Evolutionary conservation across 768 basidiomycete species (phyloP).

Genomic region (Trametes cubensis): DNA sequence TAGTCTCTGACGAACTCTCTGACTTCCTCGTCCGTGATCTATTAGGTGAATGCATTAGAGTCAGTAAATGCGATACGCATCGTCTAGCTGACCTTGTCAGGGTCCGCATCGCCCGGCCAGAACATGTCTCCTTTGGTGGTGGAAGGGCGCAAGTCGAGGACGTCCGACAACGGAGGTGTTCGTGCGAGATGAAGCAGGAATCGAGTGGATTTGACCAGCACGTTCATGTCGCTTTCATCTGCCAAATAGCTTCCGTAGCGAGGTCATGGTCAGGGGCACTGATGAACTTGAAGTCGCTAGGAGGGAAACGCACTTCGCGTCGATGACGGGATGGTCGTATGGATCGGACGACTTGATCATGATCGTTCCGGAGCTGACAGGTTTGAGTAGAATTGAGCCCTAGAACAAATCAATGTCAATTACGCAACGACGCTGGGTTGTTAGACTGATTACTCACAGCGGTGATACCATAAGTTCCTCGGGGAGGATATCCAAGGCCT

Average conservation of each 20-base stretch:
- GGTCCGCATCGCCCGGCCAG: constrained; percentile 23
- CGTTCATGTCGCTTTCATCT: constrained; percentile 19
- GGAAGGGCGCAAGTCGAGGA: neutral
- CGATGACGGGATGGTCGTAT: constrained; percentile 32
- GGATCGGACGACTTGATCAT: constrained; percentile 26
- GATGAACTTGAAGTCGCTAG: neutral
- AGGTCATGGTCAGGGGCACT: neutral
- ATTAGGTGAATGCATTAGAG: neutral
- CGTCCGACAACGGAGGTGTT: constrained; percentile 18
- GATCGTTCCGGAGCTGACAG: constrained; percentile 24
- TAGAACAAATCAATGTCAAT: neutral
- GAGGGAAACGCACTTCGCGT: constrained; percentile 30
- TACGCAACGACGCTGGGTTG: neutral
- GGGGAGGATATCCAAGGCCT: constrained; percentile 7
- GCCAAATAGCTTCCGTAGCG: constrained; percentile 20
- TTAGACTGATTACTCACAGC: neutral
- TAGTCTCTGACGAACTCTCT: constrained; percentile 6
- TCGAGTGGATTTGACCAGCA: constrained; percentile 8
- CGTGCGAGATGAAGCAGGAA: constrained; percentile 15
- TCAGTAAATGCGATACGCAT: neutral
- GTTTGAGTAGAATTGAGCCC: constrained; percentile 14
- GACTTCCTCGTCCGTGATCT: constrained; percentile 20
- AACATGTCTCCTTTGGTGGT: constrained; percentile 2
- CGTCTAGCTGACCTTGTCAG: constrained; percentile 11
- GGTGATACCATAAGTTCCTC: constrained; percentile 13